Evolutionary conservation across 495 filamentous ascomycete genomes (phyloP), one percentile per base, ranked within the genome.

Genomic region (Achaetomiella virescens): DNA sequence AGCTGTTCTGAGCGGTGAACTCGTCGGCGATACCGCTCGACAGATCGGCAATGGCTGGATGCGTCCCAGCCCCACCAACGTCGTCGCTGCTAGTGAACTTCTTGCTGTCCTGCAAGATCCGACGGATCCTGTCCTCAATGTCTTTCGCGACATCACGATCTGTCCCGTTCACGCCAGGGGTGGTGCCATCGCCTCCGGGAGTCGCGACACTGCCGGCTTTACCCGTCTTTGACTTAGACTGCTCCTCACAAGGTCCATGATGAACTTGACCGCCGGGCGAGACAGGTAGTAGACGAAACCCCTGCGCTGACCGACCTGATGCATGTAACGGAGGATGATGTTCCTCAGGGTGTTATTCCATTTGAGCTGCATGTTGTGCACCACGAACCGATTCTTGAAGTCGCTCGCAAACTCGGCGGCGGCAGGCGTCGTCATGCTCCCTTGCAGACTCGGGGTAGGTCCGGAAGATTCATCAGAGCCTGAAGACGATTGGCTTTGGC

Each of bases 251-350:
- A 98, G 95, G 66, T 98, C 93, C 10, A 97, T 75, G 57, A 98
- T 96, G 70, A 98, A 98, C 66, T 97, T 98, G 63, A 98, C 89
- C 15, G 93, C 95, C 56, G 90, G 82, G 38, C 93, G 82, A 20
- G 93, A 96, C 77, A 97, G 85, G 72, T 98, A 98, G 73, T 98
- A 98, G 36, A 97, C 85, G 72, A 97, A 98, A 22, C 93, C 93
- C 51, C 93, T 86, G 37, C 93, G 79, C 71, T 98, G 93, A 68
- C 91, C 92, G 56, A 96, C 91, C 73, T 97, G 95, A 61, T 98
- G 95, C 53, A 93, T 93, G 66, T 98, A 98, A 24, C 95, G 88
- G 7, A 98, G 78, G 29, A 98, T 95, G 63, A 96, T 96, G 65
- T 98, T 96, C 37, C 93, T 82, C 20, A 97, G 75, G 2, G 91